Evolutionary conservation across 257 asterid species (phyloP), one percentile per base, ranked within the genome.

Genomic region (Prunella vulgaris): DNA sequence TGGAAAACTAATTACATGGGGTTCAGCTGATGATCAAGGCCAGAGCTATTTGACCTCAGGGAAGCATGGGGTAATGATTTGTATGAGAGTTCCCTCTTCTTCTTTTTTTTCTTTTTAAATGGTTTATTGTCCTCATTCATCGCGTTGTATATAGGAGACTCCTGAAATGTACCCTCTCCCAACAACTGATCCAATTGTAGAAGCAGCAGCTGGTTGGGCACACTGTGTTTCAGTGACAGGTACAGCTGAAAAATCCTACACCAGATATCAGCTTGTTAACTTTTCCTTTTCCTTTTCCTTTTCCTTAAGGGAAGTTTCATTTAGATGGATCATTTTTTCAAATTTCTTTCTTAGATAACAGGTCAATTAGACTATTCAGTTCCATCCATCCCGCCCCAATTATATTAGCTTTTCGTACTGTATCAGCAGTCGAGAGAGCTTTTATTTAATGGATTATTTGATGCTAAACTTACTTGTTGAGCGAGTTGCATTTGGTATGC

Each of bases 1-100:
- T 21, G 91, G 96, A 25, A 82, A 83, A 66, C 80, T 86, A 13
- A 60, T 86, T 25, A 89, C 96, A 13, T 89, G 95, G 95, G 96
- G 96, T 68, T 89, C 96, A 35, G 81, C 92, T 22, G 96, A 87
- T 80, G 96, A 87, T 79, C 96, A 89, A 82, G 92, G 96, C 74
- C 96, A 85, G 71, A 89, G 90, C 81, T 89, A 85, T 75, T 77
- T 89, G 84, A 82, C 92, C 12, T 83, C 95, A 42, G 95, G 95
- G 78, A 87, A 89, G 83, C 96, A 89, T 64, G 96, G 88, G 92
- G 95, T 87, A 87, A 69, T 72, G 63, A 17, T 21, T 54, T 7
- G 15, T 7, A 59, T 40, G 66, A 70, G 24, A 28, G 8, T 46
- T 66, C 71, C 13, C n/a, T n/a, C n/a, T n/a, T n/a, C n/a, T n/a